These are phyloP conservation scores for Diaporthe vaccinii DNA, from an alignment of 2,329 filamentous ascomycete genomes.

Conservation along the genomic window DNA sequence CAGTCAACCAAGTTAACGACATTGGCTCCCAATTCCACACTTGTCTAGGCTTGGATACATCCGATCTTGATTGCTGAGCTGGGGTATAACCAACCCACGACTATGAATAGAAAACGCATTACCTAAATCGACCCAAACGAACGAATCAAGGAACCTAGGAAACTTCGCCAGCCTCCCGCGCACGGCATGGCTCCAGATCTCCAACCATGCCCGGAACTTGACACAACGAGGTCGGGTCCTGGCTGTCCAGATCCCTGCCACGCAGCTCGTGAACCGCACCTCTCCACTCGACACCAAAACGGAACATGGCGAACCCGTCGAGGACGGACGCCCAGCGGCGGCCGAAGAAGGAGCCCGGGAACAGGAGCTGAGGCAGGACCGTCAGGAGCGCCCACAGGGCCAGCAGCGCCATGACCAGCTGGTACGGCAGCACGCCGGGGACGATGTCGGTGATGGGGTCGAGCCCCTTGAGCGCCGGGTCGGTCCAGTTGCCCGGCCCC, in stretches of 20 bases:
- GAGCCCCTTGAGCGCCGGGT: background rate
- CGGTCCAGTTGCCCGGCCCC: constrained; percentile 15
- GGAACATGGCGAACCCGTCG: constrained; percentile 11
- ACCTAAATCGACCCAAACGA: background rate
- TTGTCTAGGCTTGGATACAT: background rate
- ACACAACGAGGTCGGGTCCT: background rate
- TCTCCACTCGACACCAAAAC: background rate
- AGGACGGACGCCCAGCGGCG: constrained; percentile 15
- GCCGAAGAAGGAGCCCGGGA: background rate
- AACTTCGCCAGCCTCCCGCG: background rate
- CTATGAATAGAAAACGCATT: too few species aligned
- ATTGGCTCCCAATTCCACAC: background rate
- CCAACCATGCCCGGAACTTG: background rate
- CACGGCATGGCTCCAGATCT: background rate
- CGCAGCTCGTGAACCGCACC: background rate
- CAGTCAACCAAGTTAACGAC: background rate
- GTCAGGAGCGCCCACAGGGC: background rate
- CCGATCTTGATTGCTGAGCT: background rate
- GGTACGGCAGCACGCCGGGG: background rate
- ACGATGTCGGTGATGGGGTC: constrained; percentile 13
- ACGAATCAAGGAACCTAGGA: background rate
- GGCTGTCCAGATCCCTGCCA: background rate
- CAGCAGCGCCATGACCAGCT: background rate
- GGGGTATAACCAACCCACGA: too few species aligned
- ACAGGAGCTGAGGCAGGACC: background rate